Evolutionary conservation across 371 early-diverging fungal genomes (phyloP).

Genomic region (Rhizopus arrhizus): DNA sequence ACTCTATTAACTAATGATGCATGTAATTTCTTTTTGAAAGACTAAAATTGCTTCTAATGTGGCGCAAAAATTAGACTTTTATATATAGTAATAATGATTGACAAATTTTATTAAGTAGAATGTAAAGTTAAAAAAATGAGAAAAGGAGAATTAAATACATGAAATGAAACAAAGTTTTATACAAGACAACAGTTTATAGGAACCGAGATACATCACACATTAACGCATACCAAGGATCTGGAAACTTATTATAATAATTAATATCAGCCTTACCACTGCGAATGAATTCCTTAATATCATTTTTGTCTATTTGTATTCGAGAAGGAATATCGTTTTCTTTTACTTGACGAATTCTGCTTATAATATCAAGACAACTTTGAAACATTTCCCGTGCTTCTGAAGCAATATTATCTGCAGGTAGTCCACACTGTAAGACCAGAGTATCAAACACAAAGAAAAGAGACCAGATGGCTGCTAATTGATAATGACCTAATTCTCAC

Average conservation of each 20-base stretch:
- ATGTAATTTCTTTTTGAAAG: too few species aligned
- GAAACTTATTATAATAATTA: constrained; percentile 7
- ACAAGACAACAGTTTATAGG: neutral
- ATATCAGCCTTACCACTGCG: constrained; percentile 4
- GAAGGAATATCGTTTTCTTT: neutral
- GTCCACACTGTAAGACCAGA: constrained; percentile 1
- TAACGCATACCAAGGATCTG: constrained; percentile 25
- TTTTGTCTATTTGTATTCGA: neutral
- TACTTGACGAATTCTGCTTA: neutral
- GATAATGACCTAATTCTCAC: constrained; percentile 10
- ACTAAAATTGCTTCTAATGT: too few species aligned
- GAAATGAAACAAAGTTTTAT: too few species aligned
- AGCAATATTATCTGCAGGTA: constrained; percentile 2
- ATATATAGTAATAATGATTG: too few species aligned
- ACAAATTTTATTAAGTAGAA: too few species aligned
- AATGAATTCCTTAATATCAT: neutral
- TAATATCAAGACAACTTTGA: neutral
- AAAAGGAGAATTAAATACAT: neutral
- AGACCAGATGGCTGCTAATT: neutral
- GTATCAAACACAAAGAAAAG: constrained; percentile 15
- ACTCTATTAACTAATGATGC: too few species aligned
- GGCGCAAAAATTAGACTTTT: too few species aligned
- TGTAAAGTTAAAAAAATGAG: neutral
- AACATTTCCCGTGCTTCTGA: constrained; percentile 9
- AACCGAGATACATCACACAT: constrained; percentile 16